Evolutionary conservation across 441 rosid species (phyloP).

Genomic region (Pelargonium australe): DNA sequence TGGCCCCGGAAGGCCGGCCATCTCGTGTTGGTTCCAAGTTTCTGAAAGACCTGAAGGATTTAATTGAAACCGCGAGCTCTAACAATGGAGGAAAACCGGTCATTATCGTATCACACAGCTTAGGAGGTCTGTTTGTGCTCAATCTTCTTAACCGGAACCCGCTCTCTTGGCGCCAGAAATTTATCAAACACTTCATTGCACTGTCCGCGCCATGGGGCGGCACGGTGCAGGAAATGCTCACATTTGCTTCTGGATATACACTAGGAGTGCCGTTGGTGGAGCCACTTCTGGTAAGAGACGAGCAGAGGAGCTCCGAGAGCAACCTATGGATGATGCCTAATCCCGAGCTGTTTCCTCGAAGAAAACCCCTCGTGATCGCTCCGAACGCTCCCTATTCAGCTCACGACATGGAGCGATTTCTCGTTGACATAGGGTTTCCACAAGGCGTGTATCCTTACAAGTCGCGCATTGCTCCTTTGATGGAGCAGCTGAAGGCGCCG

Average conservation of each 20-base stretch:
- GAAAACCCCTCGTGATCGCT: slow-evolving; percentile 42
- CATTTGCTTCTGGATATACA: slow-evolving; percentile 66
- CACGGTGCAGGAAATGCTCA: slow-evolving; percentile 47
- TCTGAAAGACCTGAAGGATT: slow-evolving; percentile 44
- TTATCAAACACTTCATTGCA: slow-evolving; percentile 65
- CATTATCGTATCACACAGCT: slow-evolving; percentile 66
- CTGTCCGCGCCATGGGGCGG: slow-evolving; percentile 94
- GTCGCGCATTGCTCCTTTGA: slow-evolving; percentile 52
- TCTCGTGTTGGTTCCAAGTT: slow-evolving; percentile 56
- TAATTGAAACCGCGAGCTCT: slow-evolving; percentile 54
- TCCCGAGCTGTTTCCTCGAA: slow-evolving; percentile 37
- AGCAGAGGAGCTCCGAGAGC: slow-evolving; percentile 72
- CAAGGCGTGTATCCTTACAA: slow-evolving; percentile 50
- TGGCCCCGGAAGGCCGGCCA: slow-evolving; percentile 63
- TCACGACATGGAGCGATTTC: slow-evolving; percentile 37
- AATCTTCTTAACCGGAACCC: slow-evolving; percentile 62
- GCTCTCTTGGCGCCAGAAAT: slow-evolving; percentile 52
- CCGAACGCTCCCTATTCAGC: slow-evolving; percentile 49
- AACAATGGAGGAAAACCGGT: slow-evolving; percentile 58
- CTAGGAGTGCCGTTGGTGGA: slow-evolving; percentile 73
- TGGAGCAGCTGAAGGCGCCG: slow-evolving; percentile 30
- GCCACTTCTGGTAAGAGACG: slow-evolving; percentile 57
- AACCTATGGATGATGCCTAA: slow-evolving; percentile 82
- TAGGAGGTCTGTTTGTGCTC: slow-evolving; percentile 67
- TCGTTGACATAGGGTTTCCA: slow-evolving; percentile 52